Conservation (phyloP, 805 yeast genomes). For the Yarrowia alimentaria region DNA sequence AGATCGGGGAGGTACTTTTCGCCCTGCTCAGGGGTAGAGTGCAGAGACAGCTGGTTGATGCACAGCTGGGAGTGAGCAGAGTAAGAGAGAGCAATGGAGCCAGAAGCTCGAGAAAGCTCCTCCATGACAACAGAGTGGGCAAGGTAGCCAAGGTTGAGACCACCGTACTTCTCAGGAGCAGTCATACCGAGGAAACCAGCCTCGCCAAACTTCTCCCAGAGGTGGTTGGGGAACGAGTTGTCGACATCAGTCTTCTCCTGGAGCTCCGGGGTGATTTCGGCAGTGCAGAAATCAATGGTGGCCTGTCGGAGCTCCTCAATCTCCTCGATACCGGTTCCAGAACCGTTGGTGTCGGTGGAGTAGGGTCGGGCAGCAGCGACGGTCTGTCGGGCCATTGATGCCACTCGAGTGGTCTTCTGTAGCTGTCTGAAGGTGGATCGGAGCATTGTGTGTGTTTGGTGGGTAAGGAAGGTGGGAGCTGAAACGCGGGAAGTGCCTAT, state of each 20-base stretch:
- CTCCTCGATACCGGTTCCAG: conserved; percentile 26
- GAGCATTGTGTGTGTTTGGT: conserved; percentile 1
- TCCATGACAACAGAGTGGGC: conserved; percentile 40
- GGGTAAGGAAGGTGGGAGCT: neutral
- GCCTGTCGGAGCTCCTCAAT: conserved; percentile 38
- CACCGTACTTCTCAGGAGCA: conserved; percentile 38
- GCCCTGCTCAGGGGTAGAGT: conserved; percentile 35
- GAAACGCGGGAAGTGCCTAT: no score
- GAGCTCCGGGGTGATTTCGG: conserved; percentile 36
- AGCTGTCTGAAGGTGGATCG: conserved; percentile 16
- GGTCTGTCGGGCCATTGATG: conserved; percentile 13
- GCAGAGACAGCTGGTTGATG: conserved; percentile 38
- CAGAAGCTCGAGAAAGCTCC: conserved; percentile 38
- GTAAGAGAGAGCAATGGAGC: conserved; percentile 39
- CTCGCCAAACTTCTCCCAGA: conserved; percentile 39
- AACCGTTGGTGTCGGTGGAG: conserved; percentile 24
- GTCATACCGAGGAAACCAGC: conserved; percentile 40
- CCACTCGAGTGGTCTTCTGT: conserved; percentile 17
- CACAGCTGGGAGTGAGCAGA: conserved; percentile 41
- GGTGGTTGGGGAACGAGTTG: conserved; percentile 38
- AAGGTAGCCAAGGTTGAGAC: conserved; percentile 37
- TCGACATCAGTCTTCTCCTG: conserved; percentile 36
- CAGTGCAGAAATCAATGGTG: conserved; percentile 37
- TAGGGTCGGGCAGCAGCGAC: conserved; percentile 1
- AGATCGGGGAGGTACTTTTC: conserved; percentile 38